Percentiles rank a stretch among this genome's conserved stretches.
Conservation (phyloP, 2,329 filamentous ascomycete species). For the Fusarium udum region DNA sequence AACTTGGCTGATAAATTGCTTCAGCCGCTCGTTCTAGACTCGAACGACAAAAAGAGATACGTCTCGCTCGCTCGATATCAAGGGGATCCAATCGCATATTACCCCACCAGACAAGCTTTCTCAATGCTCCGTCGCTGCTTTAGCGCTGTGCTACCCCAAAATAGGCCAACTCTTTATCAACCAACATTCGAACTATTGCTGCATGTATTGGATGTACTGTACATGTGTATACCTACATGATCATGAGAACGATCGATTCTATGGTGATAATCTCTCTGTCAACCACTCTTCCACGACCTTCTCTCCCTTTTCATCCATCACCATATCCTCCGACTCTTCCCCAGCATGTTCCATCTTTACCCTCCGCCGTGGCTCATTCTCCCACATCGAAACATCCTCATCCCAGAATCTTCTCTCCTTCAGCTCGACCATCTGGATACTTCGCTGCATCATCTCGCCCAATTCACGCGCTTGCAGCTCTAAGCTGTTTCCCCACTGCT, state of each 20-base stretch:
- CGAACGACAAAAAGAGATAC: background rate
- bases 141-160: slow-evolving; percentile 16
- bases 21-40: slow-evolving; percentile 9
- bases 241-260: background rate
- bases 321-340: slow-evolving; percentile 37
- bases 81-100: background rate
- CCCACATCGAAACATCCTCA: slow-evolving; percentile 47
- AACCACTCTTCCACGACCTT: slow-evolving; percentile 47
- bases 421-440: slow-evolving; percentile 58
- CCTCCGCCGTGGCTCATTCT: slow-evolving; percentile 49
- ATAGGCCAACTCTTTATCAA: background rate
- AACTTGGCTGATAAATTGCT: background rate
- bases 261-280: slow-evolving; percentile 18
- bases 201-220: background rate
- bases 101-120: slow-evolving; percentile 40
- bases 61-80: background rate
- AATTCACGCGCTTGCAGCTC: slow-evolving; percentile 58
- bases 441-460: slow-evolving; percentile 58
- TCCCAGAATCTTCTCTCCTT: slow-evolving; percentile 55
- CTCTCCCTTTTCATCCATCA: slow-evolving; percentile 44
- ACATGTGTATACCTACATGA: background rate
- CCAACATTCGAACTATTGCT: background rate
- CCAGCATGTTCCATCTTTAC: slow-evolving; percentile 54
- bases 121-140: slow-evolving; percentile 22
- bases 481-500: slow-evolving; percentile 54